Conservation (phyloP, 2,329 filamentous ascomycete genomes). For the Penicillium sp. region DNA sequence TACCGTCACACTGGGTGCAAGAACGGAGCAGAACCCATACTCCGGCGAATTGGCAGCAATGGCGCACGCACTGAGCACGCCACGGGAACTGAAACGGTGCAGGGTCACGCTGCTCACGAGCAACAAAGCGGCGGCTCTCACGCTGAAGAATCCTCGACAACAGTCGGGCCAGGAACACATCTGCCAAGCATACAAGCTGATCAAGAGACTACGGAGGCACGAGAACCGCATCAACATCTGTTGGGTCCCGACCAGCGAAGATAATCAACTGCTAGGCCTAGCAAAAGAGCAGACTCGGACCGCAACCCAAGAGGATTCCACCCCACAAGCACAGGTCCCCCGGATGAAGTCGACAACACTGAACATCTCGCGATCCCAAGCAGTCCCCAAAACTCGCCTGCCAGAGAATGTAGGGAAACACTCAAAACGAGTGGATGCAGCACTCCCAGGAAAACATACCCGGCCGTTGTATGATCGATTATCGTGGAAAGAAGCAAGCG, state of each 20-base stretch:
- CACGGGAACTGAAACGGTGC: slow-evolving; percentile 21
- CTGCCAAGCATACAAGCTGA: background rate
- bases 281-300: slow-evolving; percentile 26
- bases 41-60: slow-evolving; percentile 29
- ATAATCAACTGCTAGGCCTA: slow-evolving; percentile 18
- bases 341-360: slow-evolving; percentile 18
- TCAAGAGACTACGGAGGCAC: slow-evolving; percentile 18
- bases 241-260: slow-evolving; percentile 23
- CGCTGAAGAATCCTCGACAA: background rate
- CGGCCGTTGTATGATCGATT: slow-evolving; percentile 24
- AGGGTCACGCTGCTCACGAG: slow-evolving; percentile 25
- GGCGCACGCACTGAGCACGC: slow-evolving; percentile 20
- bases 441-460: slow-evolving; percentile 23
- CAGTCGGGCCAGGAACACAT: background rate
- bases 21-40: slow-evolving; percentile 28
- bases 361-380: slow-evolving; percentile 22
- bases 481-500: slow-evolving; percentile 17
- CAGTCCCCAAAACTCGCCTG: slow-evolving; percentile 17
- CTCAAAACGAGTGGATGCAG: slow-evolving; percentile 22
- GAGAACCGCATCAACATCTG: slow-evolving; percentile 13
- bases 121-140: slow-evolving; percentile 28
- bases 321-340: slow-evolving; percentile 13
- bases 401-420: slow-evolving; percentile 30
- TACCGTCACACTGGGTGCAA: slow-evolving; percentile 21
- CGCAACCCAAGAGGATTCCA: slow-evolving; percentile 21